A percentile compares a stretch with the other conserved stretches of the same genome.
These are phyloP conservation scores for Candida dajiaensis DNA, from an alignment of 805 yeast species.

Conservation along the genomic window DNA sequence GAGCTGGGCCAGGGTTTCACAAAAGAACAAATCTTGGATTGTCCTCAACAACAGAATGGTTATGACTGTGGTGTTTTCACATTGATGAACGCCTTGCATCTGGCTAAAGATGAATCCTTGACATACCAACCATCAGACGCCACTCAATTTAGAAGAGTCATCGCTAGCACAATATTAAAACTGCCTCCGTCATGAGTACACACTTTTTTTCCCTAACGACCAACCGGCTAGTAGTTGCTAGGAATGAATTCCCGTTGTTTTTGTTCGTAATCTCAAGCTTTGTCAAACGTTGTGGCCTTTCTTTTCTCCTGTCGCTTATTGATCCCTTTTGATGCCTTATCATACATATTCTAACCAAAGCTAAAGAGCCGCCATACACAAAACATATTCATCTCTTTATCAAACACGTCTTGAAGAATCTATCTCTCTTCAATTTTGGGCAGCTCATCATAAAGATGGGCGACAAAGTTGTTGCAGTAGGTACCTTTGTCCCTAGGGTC, in stretches of 20 bases:
- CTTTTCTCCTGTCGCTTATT: neutral
- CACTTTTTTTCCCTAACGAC: neutral
- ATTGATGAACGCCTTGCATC: slow-evolving; percentile 65
- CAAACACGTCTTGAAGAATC: too few relatives aligned
- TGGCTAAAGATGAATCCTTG: slow-evolving; percentile 46
- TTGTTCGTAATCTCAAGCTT: too few relatives aligned
- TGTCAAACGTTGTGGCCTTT: too few relatives aligned
- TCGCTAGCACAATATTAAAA: slow-evolving; percentile 23
- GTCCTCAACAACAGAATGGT: slow-evolving; percentile 88
- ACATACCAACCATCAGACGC: slow-evolving; percentile 65
- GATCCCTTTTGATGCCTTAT: neutral
- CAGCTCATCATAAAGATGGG: neutral
- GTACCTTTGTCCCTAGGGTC: slow-evolving; percentile 45
- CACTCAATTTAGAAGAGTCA: slow-evolving; percentile 49
- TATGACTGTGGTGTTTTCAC: slow-evolving; percentile 94
- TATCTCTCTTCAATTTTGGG: neutral
- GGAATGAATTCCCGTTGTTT: too few relatives aligned
- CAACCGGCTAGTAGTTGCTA: too few relatives aligned
- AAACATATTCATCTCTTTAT: neutral
- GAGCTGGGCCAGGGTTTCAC: slow-evolving; percentile 28
- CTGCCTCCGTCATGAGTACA: neutral
- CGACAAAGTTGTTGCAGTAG: neutral
- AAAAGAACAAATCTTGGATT: slow-evolving; percentile 27
- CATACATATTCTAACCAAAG: neutral
- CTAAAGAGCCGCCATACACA: neutral